Conservation (phyloP, 1,284 basidiomycete genomes). For the Irpex sp. region DNA sequence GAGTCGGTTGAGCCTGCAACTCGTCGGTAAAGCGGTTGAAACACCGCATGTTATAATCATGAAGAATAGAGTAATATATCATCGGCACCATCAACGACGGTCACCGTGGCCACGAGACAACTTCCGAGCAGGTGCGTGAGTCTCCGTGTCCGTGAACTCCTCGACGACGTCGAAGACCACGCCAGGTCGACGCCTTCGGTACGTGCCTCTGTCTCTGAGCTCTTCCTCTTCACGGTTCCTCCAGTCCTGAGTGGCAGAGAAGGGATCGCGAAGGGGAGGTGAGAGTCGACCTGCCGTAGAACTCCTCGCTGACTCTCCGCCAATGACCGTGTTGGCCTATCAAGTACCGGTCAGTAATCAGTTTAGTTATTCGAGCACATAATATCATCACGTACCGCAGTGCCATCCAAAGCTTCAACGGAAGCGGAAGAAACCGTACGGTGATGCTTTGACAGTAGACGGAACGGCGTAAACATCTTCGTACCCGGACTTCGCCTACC, state of each 20-base stretch:
- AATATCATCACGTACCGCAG: constrained; percentile 49
- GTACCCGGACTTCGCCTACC: constrained; percentile 36
- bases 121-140: constrained; percentile 2
- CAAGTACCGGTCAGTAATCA: constrained; percentile 8
- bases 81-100: background rate
- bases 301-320: constrained; percentile 66
- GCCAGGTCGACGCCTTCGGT: constrained; percentile 57
- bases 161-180: constrained; percentile 62
- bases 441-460: constrained; percentile 56
- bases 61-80: background rate
- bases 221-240: constrained; percentile 46
- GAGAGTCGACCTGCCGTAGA: constrained; percentile 48
- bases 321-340: constrained; percentile 67
- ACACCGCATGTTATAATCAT: too few relatives aligned
- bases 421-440: constrained; percentile 71
- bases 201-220: constrained; percentile 34
- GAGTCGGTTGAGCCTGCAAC: background rate
- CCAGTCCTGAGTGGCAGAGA: constrained; percentile 64
- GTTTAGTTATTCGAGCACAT: background rate
- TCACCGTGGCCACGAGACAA: background rate
- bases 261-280: constrained; percentile 60
- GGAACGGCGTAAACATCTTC: constrained; percentile 58
- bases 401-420: constrained; percentile 71
- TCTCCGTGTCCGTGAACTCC: constrained; percentile 29
- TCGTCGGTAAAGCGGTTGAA: background rate